phyloP scores from a whole-genome alignment of 768 basidiomycete species.

The Chiua virens region DNA sequence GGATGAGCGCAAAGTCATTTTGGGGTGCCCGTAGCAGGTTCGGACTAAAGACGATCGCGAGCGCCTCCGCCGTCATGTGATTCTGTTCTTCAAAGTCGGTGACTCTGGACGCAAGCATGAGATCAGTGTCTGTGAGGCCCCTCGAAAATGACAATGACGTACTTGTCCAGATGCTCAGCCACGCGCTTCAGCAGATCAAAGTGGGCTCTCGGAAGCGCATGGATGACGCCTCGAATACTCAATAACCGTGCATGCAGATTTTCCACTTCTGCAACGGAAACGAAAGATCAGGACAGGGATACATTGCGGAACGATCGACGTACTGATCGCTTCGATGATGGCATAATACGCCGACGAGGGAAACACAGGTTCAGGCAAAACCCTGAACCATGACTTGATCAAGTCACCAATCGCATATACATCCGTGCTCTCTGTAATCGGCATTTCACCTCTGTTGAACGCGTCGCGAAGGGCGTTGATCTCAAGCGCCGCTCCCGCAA shows the following conservation, averaged over 20 bases:
- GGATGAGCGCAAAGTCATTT: conserved; percentile 74
- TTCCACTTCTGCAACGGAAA: conserved; percentile 55
- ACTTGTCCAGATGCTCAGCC: conserved; percentile 82
- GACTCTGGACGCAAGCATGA: conserved; percentile 47
- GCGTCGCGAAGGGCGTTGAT: conserved; percentile 70
- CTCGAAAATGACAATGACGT: conserved; percentile 15
- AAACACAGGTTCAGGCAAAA: conserved; percentile 79
- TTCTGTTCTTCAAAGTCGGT: conserved; percentile 87
- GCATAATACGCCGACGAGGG: conserved; percentile 66
- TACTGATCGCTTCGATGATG: conserved; percentile 72
- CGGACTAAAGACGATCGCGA: conserved; percentile 85
- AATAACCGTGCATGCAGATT: conserved; percentile 66
- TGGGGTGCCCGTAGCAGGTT: conserved; percentile 76
- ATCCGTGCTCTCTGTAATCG: conserved; percentile 60
- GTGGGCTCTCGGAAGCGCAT: conserved; percentile 65
- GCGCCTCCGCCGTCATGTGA: conserved; percentile 84
- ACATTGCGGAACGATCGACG: conserved; percentile 19
- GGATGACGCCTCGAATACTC: conserved; percentile 66
- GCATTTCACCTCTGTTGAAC: conserved; percentile 72
- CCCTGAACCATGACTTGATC: conserved; percentile 84
- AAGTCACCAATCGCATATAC: conserved; percentile 83
- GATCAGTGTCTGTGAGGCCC: neutral
- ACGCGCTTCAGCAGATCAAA: conserved; percentile 80
- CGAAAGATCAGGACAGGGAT: conserved; percentile 7
- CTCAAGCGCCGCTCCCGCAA: conserved; percentile 73